Conservation (phyloP, 371 early-diverging fungal species). For the Rhizopus arrhizus region DNA sequence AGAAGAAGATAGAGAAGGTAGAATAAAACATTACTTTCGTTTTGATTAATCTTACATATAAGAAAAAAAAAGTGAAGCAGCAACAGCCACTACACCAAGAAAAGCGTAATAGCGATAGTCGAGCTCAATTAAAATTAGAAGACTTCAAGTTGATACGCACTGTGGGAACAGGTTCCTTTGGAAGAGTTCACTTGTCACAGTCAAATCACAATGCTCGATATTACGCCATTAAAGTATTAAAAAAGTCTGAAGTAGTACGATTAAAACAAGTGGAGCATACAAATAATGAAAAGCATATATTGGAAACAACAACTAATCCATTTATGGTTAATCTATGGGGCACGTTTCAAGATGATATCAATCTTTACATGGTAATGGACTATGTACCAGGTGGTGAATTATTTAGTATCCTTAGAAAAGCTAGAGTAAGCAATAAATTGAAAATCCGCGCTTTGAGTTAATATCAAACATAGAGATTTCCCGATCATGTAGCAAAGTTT, state of each 20-base stretch:
- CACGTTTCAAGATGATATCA: conserved; percentile 81
- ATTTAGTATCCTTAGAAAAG: conserved; percentile 84
- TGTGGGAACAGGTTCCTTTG: conserved; percentile 98
- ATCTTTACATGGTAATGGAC: conserved; percentile 89
- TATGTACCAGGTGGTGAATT: conserved; percentile 92
- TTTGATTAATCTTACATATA: conserved; percentile 6
- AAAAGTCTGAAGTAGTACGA: conserved; percentile 89
- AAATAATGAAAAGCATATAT: conserved; percentile 92
- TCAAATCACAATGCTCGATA: conserved; percentile 73
- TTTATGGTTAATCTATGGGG: conserved; percentile 92
- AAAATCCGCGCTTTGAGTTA: background rate
- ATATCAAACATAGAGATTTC: conserved; percentile 66
- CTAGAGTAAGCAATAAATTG: conserved; percentile 10
- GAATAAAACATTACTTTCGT: background rate
- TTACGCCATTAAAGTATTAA: conserved; percentile 94
- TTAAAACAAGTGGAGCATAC: conserved; percentile 96
- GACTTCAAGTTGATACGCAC: conserved; percentile 77
- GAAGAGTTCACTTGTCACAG: conserved; percentile 92
- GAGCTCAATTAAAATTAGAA: conserved; percentile 63
- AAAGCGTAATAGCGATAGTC: conserved; percentile 3
- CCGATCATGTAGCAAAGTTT: conserved; percentile 81
- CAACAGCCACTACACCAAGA: conserved; percentile 20
- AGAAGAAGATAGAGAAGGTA: background rate
- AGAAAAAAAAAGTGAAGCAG: no score
- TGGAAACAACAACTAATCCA: conserved; percentile 86